Conservation (phyloP, 768 basidiomycete genomes). For the Boletus tylopilopsis region DNA sequence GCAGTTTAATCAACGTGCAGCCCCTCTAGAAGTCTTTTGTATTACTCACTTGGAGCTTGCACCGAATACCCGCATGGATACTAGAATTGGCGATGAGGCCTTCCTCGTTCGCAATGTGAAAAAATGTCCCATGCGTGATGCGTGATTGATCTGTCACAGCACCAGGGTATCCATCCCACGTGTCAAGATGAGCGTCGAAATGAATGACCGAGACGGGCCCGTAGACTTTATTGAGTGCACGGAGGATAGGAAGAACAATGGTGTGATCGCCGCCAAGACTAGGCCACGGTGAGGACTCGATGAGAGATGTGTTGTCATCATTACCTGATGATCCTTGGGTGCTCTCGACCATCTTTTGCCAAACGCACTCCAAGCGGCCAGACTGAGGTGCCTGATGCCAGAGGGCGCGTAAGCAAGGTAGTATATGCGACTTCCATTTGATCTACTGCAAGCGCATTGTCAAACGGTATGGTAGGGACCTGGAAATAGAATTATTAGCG, state of each 20-base stretch:
- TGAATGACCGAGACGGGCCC: constrained; percentile 83
- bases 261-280: constrained; percentile 84
- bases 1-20: background rate
- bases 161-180: constrained; percentile 42
- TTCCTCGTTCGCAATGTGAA: constrained; percentile 74
- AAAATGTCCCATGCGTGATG: constrained; percentile 85
- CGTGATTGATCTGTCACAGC: constrained; percentile 54
- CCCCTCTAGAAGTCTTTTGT: constrained; percentile 8
- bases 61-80: constrained; percentile 84
- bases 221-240: constrained; percentile 73
- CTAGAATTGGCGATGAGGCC: constrained; percentile 69
- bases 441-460: constrained; percentile 78
- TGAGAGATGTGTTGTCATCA: background rate
- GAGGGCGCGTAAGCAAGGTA: constrained; percentile 61
- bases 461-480: constrained; percentile 78
- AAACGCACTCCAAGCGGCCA: constrained; percentile 31
- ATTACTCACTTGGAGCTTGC: constrained; percentile 57
- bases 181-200: constrained; percentile 77
- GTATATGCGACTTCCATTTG: constrained; percentile 87
- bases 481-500: constrained; percentile 24
- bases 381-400: constrained; percentile 26
- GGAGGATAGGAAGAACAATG: constrained; percentile 81
- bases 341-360: constrained; percentile 56
- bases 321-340: constrained; percentile 71
- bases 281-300: background rate